Evolutionary conservation across 495 filamentous ascomycete genomes (phyloP).

Genomic region (Durotheca rogersii): DNA sequence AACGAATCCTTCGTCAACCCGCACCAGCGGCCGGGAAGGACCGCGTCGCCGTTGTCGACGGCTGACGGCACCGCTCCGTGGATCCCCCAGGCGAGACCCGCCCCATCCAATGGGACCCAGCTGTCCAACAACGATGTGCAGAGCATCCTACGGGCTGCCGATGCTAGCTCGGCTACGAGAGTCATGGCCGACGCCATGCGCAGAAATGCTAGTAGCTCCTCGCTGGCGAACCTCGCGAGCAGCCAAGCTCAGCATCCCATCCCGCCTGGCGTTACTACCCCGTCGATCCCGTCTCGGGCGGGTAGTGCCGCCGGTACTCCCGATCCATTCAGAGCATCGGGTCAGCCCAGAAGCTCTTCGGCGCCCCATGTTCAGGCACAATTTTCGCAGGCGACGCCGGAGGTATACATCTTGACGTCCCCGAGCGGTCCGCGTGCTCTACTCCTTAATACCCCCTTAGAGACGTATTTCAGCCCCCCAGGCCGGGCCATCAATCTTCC

Average conservation of each 20-base stretch:
- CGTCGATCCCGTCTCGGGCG: constrained; percentile 40
- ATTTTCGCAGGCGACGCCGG: constrained; percentile 35
- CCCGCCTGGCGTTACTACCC: constrained; percentile 45
- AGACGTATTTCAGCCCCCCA: constrained; percentile 47
- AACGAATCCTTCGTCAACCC: constrained; percentile 26
- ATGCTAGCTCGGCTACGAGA: constrained; percentile 43
- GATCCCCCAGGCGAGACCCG: constrained; percentile 13
- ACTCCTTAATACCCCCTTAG: constrained; percentile 48
- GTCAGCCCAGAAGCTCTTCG: constrained; percentile 18
- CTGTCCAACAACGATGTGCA: constrained; percentile 39
- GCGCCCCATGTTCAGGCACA: constrained; percentile 18
- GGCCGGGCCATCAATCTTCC: constrained; percentile 10
- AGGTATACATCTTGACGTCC: constrained; percentile 63
- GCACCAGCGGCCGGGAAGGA: constrained; percentile 17
- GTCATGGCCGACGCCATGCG: constrained; percentile 50
- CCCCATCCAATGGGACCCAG: constrained; percentile 19
- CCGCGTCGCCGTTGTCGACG: constrained; percentile 18
- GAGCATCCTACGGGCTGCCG: constrained; percentile 44
- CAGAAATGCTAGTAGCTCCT: constrained; percentile 47
- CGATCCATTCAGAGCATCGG: constrained; percentile 35
- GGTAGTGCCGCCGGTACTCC: constrained; percentile 48
- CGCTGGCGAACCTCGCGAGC: constrained; percentile 37
- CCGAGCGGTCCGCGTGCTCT: constrained; percentile 61
- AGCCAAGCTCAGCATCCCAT: constrained; percentile 38
- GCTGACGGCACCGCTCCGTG: neutral